Percentiles rank a stretch among this genome's conserved stretches.
These are phyloP conservation scores for Arthroderma sp. DNA, from an alignment of 2,329 filamentous ascomycete species.

Conservation along the genomic window DNA sequence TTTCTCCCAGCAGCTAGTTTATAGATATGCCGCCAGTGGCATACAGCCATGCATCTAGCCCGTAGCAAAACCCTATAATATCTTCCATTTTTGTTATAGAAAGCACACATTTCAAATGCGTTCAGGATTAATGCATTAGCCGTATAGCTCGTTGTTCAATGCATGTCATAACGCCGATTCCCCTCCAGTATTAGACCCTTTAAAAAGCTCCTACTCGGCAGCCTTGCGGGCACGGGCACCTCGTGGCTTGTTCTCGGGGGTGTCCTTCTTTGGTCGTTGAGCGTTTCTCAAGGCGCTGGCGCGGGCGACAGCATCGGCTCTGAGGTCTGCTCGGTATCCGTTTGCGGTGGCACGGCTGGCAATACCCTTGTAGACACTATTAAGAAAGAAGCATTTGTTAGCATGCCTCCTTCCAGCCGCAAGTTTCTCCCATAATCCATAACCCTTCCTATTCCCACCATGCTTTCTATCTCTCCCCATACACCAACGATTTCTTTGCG, in stretches of 20 bases:
- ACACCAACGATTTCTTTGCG: too few species aligned
- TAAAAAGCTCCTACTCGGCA: slow-evolving; percentile 21
- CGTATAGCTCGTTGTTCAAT: too few species aligned
- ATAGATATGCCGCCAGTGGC: too few species aligned
- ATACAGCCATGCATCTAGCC: too few species aligned
- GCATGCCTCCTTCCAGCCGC: slow-evolving; percentile 3
- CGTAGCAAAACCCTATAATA: too few species aligned
- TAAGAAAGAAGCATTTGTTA: slow-evolving; percentile 5
- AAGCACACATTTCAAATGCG: too few species aligned
- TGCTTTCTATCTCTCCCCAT: not conserved
- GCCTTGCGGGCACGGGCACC: slow-evolving; percentile 68
- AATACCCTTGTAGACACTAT: slow-evolving; percentile 76
- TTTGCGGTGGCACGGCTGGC: slow-evolving; percentile 70
- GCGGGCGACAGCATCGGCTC: slow-evolving; percentile 66
- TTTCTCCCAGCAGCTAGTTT: too few species aligned
- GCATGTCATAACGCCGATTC: slow-evolving; percentile 4
- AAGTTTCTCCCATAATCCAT: slow-evolving; percentile 12
- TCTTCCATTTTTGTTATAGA: too few species aligned
- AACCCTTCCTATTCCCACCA: not conserved
- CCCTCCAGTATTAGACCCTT: not conserved
- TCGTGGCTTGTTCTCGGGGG: slow-evolving; percentile 59
- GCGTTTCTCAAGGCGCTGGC: slow-evolving; percentile 71
- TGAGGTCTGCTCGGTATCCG: slow-evolving; percentile 72
- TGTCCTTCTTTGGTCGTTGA: slow-evolving; percentile 66
- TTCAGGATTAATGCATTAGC: too few species aligned